Evolutionary conservation across 352 stramenopile species (phyloP), one percentile per base, ranked within the genome.

Genomic region (Pythium rhizo-oryzae): DNA sequence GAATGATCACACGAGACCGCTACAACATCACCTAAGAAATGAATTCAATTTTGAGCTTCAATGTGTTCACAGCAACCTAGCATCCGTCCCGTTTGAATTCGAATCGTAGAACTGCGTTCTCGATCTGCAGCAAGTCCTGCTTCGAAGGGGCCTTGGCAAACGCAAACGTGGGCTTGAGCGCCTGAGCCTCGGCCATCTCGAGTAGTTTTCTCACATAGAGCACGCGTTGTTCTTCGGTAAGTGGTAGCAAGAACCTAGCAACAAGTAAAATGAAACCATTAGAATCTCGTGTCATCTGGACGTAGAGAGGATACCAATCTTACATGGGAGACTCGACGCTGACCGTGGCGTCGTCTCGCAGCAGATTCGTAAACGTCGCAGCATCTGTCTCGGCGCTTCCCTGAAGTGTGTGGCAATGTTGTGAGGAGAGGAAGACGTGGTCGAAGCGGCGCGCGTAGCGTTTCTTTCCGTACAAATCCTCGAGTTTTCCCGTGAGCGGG

Each of bases 321-420:
- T 76, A 93, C 85, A 83, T 78, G 12, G 84, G 87, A 8, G 85
- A 91, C 59, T 95, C 87, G 52, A 95, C 56, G 58, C 85, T 84
- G 13, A 95, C 77, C 11, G 54, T 62, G 0, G 87, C 82, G 16
- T 69, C 55, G 19, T 76, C 59, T 9, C 72, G 68, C 21, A 93
- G 71, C 28, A 93, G 47, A 15, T 68, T 71, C 11, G 70, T 80
- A 41, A 91, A 79, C 4, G 55, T 18, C 23, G 54, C 30, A 64
- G 24, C 63, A 7, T 64, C 62, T 0, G 74, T 0, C 69, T 47
- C 21, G n/a, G 21, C 3, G 1, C 54, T 52, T 39, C 69, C 65
- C 43, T 90, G 77, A 1, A 93, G 62, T 43, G 58, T 78, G 59
- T 90, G 81, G 30, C 67, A 84, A 35, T 89, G 76, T 44, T 92